Evolutionary conservation across 306 rosid species (phyloP).

Genomic region (Dalbergia oliveri): DNA sequence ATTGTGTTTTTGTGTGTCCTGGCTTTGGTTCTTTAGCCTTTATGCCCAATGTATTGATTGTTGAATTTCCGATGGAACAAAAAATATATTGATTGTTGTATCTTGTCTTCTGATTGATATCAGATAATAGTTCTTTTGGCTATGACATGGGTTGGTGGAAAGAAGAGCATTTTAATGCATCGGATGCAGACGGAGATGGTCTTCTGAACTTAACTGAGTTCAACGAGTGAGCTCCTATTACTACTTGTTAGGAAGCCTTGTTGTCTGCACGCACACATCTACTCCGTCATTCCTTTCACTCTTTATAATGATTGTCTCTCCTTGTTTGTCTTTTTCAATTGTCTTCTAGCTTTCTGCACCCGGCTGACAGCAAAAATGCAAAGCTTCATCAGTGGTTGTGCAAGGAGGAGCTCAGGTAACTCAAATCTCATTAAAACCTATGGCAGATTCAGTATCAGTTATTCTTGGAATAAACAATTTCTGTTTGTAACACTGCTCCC

Average conservation of each 20-base stretch:
- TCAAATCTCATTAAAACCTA: constrained; percentile 27
- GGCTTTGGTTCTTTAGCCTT: constrained; percentile 5
- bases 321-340: neutral
- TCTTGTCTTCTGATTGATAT: constrained; percentile 8
- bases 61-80: neutral
- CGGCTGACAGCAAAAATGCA: constrained; percentile 87
- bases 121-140: constrained; percentile 81
- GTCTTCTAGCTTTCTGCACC: constrained; percentile 82
- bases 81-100: constrained; percentile 41
- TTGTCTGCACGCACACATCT: neutral
- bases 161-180: constrained; percentile 91
- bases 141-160: constrained; percentile 99
- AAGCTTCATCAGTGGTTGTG: constrained; percentile 88
- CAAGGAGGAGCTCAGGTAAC: constrained; percentile 93
- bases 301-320: constrained; percentile 23
- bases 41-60: constrained; percentile 31
- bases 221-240: constrained; percentile 79
- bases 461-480: constrained; percentile 10
- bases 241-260: constrained; percentile 39
- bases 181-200: constrained; percentile 87
- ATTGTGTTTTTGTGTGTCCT: neutral
- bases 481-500: constrained; percentile 1
- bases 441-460: constrained; percentile 20
- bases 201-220: constrained; percentile 84
- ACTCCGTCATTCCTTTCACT: constrained; percentile 19